phyloP scores from a whole-genome alignment of 2,329 filamentous ascomycete species.

The Triangularia setosa region DNA sequence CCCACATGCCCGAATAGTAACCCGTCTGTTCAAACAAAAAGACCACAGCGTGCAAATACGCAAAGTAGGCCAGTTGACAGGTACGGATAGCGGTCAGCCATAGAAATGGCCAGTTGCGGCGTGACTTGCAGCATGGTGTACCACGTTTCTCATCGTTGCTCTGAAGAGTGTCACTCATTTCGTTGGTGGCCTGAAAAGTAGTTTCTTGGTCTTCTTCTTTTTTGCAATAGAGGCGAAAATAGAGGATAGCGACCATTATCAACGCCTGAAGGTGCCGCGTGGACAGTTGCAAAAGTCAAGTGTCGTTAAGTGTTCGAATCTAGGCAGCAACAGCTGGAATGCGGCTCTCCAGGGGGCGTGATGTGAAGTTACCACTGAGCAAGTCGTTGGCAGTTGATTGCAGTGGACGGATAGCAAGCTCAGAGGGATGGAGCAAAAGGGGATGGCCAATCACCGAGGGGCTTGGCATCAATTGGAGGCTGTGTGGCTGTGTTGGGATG shows the following conservation, averaged over 20 bases:
- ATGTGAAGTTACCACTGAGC: too few species aligned
- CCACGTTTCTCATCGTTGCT: not conserved
- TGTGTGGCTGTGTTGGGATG: not conserved
- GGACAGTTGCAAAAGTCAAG: not conserved
- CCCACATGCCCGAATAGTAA: not conserved
- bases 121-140: not conserved
- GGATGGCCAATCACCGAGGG: not conserved
- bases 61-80: not conserved
- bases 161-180: not conserved
- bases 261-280: not conserved
- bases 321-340: not conserved
- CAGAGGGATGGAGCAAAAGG: not conserved
- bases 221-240: not conserved
- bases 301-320: not conserved
- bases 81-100: not conserved
- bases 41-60: not conserved
- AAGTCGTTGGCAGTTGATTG: too few species aligned
- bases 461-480: not conserved
- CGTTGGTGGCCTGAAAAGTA: not conserved
- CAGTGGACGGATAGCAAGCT: too few species aligned
- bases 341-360: not conserved
- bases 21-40: not conserved
- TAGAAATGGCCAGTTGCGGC: conserved; percentile 2
- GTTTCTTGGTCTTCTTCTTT: not conserved
- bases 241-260: not conserved